These are phyloP conservation scores for Vaccinium corymbosum DNA, from an alignment of 148 eudicot species.

Conservation along the genomic window DNA sequence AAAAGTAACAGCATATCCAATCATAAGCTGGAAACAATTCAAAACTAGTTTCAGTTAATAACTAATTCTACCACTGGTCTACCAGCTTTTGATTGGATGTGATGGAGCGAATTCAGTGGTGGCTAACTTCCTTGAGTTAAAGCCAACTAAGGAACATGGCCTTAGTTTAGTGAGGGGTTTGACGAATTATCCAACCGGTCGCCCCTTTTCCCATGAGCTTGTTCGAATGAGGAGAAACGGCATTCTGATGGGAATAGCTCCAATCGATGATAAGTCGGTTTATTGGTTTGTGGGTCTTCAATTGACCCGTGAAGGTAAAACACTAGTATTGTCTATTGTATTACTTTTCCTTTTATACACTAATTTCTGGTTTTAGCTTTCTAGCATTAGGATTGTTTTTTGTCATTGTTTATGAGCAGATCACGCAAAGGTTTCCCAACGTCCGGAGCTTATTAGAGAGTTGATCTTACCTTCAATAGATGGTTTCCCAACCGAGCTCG, in stretches of 20 bases:
- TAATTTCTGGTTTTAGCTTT: no score
- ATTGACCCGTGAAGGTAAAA: neutral
- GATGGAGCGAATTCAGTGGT: no score
- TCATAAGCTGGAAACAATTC: no score
- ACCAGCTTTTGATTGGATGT: no score
- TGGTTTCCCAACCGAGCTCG: conserved; percentile 29
- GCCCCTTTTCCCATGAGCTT: conserved; percentile 33
- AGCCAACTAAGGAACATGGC: no score
- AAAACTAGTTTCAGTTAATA: no score
- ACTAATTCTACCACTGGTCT: no score
- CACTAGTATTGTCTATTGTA: no score
- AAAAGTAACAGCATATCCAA: no score
- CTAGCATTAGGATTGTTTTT: no score
- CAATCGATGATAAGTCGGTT: conserved; percentile 39
- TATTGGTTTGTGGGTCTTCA: conserved; percentile 37
- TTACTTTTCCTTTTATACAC: no score
- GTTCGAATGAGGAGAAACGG: conserved; percentile 26
- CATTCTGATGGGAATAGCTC: conserved; percentile 33
- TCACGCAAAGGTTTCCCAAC: conserved; percentile 26
- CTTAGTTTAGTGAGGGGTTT: neutral
- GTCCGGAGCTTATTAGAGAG: conserved; percentile 31
- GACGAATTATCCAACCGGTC: conserved; percentile 18
- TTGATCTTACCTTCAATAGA: conserved; percentile 20
- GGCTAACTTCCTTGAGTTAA: no score
- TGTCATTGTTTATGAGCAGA: neutral